Evolutionary conservation across 768 basidiomycete genomes (phyloP), one percentile per base, ranked within the genome.

Genomic region (Lyophyllum semitale): DNA sequence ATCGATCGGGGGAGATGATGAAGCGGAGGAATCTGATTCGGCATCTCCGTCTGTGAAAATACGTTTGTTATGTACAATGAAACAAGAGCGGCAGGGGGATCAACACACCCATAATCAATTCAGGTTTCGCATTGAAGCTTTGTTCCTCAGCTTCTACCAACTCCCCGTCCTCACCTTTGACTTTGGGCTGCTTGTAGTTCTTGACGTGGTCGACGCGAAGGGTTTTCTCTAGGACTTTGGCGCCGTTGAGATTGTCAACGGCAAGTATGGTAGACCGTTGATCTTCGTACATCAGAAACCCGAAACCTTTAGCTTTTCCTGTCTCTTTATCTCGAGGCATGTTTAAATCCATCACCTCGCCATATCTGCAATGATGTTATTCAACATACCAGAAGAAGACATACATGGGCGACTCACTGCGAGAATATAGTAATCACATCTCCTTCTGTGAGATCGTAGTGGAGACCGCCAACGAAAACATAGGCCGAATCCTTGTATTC

Each of bases 401-500:
- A 23, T 23, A 5, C 26, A 25, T 35, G 26, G 43, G 29, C 26
- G 12, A 78, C 92, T 70, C 65, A 97, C 95, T 99, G 97, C 17
- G 96, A 98, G 74, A 98, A 96, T 55, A 98, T 94, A 15, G 94
- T 86, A 61, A 98, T 90, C 17, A 99, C 93, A 67, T 99, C 97
- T 53, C 97, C 97, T 73, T 99, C 97, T 2, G 97, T 97, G 45
- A 98, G 77, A 61, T 95, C 94, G 63, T 79, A 84, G 59, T 88
- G 80, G 27, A 99, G 80, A 18, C 96, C 95, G 40, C 97, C 95
- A 53, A 93, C 78, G 69, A 94, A 97, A 62, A 99, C 79, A 72
- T 98, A 97, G 15, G 97, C 97, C 43, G 95, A 97, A 71, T 98
- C 95, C 73, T 91, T 95, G 76, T 96, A 98, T 65, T 98, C 91